These are phyloP conservation scores for Syzygium aqueum DNA, from an alignment of 345 rosid species.

Conservation along the genomic window DNA sequence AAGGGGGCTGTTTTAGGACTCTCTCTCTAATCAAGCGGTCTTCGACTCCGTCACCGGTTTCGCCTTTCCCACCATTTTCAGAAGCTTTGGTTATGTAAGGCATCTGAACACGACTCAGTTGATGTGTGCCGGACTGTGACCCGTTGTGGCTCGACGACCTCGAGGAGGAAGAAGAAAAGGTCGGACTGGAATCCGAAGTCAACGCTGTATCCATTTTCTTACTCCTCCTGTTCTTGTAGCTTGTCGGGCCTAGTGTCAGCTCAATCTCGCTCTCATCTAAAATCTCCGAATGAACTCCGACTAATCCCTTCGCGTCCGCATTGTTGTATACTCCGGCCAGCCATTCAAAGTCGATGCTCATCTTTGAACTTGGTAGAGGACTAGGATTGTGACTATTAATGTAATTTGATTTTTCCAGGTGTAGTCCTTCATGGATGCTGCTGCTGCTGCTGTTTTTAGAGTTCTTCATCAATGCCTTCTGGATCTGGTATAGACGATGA, in stretches of 20 bases:
- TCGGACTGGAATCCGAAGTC: constrained; percentile 14
- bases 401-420: neutral
- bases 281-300: constrained; percentile 11
- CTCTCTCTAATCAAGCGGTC: constrained; percentile 51
- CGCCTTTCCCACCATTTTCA: constrained; percentile 7
- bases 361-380: neutral
- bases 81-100: constrained; percentile 7
- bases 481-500: constrained; percentile 77
- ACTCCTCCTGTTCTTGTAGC: constrained; percentile 22
- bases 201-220: constrained; percentile 24
- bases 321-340: constrained; percentile 15
- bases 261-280: constrained; percentile 82
- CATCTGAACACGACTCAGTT: constrained; percentile 15
- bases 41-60: constrained; percentile 14
- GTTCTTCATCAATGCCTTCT: constrained; percentile 72
- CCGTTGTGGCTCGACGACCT: constrained; percentile 53
- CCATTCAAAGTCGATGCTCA: constrained; percentile 22
- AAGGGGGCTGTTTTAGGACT: constrained; percentile 52
- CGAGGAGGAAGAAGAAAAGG: constrained; percentile 72
- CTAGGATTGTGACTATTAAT: neutral
- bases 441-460: constrained; percentile 30
- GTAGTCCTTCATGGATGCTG: neutral
- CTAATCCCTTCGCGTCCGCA: constrained; percentile 21
- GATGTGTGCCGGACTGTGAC: constrained; percentile 3
- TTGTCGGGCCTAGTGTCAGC: constrained; percentile 74